These are phyloP conservation scores for Lithospermum erythrorhizon DNA, from an alignment of 257 asterid genomes.

Conservation along the genomic window DNA sequence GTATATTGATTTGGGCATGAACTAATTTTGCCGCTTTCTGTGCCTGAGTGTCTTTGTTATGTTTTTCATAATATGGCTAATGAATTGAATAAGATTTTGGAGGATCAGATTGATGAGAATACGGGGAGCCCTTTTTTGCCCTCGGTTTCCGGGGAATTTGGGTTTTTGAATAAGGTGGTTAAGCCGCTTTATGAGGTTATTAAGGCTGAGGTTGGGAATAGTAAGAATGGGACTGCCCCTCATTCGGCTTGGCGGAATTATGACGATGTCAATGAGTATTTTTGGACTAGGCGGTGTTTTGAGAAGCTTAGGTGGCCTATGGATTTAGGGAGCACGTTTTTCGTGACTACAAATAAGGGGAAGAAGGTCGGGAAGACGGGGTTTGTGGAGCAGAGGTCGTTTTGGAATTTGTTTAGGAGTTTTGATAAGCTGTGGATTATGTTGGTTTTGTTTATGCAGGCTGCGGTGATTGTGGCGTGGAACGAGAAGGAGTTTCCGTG, in stretches of 20 bases:
- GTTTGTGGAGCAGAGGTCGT: conserved; percentile 93
- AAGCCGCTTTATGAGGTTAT: conserved; percentile 81
- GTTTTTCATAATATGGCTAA: conserved; percentile 88
- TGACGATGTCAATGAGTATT: conserved; percentile 90
- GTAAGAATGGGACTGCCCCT: conserved; percentile 89
- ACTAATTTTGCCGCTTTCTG: conserved; percentile 86
- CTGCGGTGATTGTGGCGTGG: conserved; percentile 86
- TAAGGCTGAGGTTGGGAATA: conserved; percentile 68
- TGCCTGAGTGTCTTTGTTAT: conserved; percentile 76
- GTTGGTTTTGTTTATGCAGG: conserved; percentile 82
- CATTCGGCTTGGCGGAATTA: conserved; percentile 97
- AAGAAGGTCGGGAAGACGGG: conserved; percentile 97
- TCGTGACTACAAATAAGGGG: conserved; percentile 45
- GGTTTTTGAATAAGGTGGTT: conserved; percentile 51
- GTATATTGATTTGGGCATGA: conserved; percentile 83
- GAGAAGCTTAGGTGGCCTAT: conserved; percentile 91
- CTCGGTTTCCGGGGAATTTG: conserved; percentile 77
- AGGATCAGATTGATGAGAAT: conserved; percentile 86
- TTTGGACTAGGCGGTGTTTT: conserved; percentile 92
- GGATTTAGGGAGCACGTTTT: conserved; percentile 74
- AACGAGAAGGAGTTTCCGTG: conserved; percentile 54
- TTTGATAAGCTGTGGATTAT: conserved; percentile 93
- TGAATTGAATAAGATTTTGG: conserved; percentile 86
- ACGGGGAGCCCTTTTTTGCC: conserved; percentile 90
- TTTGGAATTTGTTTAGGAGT: conserved; percentile 86